Evolutionary conservation across 768 basidiomycete genomes (phyloP).

Genomic region (Amanita pseudoporphyria): DNA sequence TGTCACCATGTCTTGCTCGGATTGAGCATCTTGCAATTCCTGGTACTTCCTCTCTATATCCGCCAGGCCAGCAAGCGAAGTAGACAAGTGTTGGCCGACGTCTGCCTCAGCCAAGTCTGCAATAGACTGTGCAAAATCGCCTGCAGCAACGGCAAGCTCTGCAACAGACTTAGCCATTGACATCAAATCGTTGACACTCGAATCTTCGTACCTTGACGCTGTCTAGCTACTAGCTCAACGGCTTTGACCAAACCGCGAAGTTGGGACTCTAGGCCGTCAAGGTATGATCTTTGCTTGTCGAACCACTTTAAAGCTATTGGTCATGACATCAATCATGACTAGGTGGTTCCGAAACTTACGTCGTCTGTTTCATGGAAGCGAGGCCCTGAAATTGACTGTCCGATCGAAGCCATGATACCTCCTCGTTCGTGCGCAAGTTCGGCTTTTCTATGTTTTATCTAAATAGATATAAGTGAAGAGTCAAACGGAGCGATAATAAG

Average conservation of each 20-base stretch:
- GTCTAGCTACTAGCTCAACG: slow-evolving; percentile 77
- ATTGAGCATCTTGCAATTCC: slow-evolving; percentile 64
- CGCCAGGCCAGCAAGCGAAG: slow-evolving; percentile 59
- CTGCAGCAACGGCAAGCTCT: slow-evolving; percentile 63
- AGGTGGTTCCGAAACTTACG: slow-evolving; percentile 26
- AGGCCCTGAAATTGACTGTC: slow-evolving; percentile 68
- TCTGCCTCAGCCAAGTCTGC: slow-evolving; percentile 67
- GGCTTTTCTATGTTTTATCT: slow-evolving; percentile 85
- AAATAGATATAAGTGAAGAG: slow-evolving; percentile 5
- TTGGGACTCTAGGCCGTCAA: slow-evolving; percentile 88
- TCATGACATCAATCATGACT: neutral
- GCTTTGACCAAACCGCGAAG: slow-evolving; percentile 80
- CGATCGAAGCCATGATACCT: slow-evolving; percentile 77
- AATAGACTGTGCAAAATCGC: slow-evolving; percentile 75
- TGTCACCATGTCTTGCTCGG: slow-evolving; percentile 74
- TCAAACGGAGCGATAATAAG: slow-evolving; percentile 4
- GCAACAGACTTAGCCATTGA: neutral
- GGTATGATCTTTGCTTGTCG: slow-evolving; percentile 72
- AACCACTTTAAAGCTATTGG: slow-evolving; percentile 70
- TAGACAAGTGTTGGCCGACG: slow-evolving; percentile 61
- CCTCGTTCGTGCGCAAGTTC: slow-evolving; percentile 71
- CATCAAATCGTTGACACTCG: slow-evolving; percentile 9
- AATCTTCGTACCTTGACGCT: slow-evolving; percentile 48
- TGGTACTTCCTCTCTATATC: slow-evolving; percentile 68
- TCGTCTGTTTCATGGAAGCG: slow-evolving; percentile 87